Evolutionary conservation across 2,329 filamentous ascomycete genomes (phyloP), one percentile per base, ranked within the genome.

Genomic region (Chaetomiaceae sp.): DNA sequence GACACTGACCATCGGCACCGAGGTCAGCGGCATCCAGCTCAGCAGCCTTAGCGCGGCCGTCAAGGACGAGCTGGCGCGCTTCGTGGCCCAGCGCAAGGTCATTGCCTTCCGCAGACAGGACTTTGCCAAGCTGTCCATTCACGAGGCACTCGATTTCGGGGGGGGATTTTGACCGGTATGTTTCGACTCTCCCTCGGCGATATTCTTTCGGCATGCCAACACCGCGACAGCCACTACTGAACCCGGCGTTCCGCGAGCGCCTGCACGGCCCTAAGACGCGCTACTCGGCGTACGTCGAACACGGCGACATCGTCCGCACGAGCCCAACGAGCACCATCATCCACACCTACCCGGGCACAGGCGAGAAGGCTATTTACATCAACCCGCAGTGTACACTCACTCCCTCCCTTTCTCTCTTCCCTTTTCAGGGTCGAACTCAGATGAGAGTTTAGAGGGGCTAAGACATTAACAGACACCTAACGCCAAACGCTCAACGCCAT

Each of bases 361-460:
- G 88, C 14, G 87, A 95, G 6, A 95, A 95, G 72, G 85, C 87
- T 0, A 71, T 95, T 7, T 95, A 80, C 59, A 80, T 95, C 23
- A 95, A 95, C 66, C 85, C 85, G 3, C 87, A 92, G 64, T 95
- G 85, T 87, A 70, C 76, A 81, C 57, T 12, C 4, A 14, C 4
- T 31, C 12, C 31, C 17, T n/a, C n/a, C n/a, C n/a, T n/a, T 14
- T 14, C 27, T 20, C 37, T 13, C 12, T 20, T 12, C n/a, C 21
- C 17, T 13, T n/a, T n/a, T n/a, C n/a, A n/a, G n/a, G n/a, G n/a
- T n/a, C n/a, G n/a, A n/a, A n/a, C n/a, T n/a, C n/a, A n/a, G n/a
- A n/a, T n/a, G n/a, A n/a, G n/a, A n/a, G n/a, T n/a, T n/a, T n/a
- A n/a, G n/a, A n/a, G n/a, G n/a, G n/a, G n/a, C n/a, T n/a, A n/a